phyloP scores from a whole-genome alignment of 2,329 filamentous ascomycete genomes.

The Fusarium tupiense region DNA sequence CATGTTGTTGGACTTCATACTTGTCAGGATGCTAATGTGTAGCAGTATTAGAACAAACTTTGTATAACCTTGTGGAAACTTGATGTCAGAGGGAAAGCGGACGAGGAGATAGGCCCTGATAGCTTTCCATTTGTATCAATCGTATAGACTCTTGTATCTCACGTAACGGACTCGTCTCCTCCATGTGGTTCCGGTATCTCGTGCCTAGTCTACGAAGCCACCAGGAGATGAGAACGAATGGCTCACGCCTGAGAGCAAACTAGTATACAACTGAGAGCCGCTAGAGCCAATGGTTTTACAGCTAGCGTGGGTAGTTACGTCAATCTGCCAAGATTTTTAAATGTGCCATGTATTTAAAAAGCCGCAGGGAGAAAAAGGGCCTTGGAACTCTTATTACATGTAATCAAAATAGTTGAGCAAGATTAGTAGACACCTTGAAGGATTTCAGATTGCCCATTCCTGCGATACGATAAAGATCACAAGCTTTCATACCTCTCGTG shows the following conservation, averaged over 20 bases:
- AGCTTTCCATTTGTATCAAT: background rate
- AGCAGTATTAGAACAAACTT: no score
- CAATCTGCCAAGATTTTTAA: rapidly evolving
- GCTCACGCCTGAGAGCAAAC: rapidly evolving
- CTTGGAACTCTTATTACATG: no score
- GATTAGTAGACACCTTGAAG: no score
- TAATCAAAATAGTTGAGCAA: no score
- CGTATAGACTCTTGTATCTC: background rate
- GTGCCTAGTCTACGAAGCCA: background rate
- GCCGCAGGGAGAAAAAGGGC: no score
- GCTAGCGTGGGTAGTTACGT: background rate
- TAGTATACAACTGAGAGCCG: background rate
- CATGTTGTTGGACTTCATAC: background rate
- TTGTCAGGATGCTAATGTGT: background rate
- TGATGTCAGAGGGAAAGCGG: background rate
- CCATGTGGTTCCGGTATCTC: no score
- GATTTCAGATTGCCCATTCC: background rate
- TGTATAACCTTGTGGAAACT: background rate
- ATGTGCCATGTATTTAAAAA: background rate
- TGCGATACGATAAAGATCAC: no score
- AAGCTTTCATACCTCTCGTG: no score
- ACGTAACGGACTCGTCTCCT: no score
- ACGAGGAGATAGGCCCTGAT: background rate
- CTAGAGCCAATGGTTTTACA: no score
- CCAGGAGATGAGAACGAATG: background rate